phyloP scores from a whole-genome alignment of 169 alveolate genomes.

The Perkinsus marinus region DNA sequence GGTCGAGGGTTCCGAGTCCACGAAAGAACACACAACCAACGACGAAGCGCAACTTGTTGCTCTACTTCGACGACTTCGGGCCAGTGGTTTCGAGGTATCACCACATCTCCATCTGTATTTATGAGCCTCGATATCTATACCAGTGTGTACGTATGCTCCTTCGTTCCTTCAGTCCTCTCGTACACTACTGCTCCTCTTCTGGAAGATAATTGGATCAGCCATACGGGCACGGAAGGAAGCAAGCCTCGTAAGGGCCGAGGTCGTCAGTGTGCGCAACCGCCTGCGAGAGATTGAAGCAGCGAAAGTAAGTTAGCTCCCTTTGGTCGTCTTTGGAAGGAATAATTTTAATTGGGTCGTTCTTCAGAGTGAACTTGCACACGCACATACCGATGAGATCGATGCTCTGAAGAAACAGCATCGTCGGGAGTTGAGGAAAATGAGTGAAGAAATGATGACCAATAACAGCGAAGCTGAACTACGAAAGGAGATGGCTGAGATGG shows the following conservation, averaged over 20 bases:
- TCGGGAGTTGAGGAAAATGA: background rate
- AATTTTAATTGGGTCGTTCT: background rate
- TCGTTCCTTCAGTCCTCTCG: background rate
- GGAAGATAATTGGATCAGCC: background rate
- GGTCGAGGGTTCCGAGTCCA: background rate
- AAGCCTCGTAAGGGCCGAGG: background rate
- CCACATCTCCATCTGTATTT: background rate
- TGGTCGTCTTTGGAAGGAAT: background rate
- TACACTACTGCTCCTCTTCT: background rate
- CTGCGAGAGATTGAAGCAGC: background rate
- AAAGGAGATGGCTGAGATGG: background rate
- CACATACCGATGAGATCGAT: background rate
- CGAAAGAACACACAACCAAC: background rate
- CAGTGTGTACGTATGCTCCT: no score
- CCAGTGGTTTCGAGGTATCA: background rate
- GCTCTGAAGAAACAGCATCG: background rate
- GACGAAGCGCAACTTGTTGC: background rate
- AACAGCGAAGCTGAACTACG: background rate
- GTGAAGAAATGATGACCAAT: background rate
- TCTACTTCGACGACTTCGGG: background rate
- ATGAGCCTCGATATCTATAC: no score
- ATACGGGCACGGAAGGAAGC: background rate
- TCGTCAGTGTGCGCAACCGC: background rate
- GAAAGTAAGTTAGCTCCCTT: background rate
- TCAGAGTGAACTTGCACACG: background rate